Conservation (phyloP, 129 eudicot genomes). For the Arctium minus region DNA sequence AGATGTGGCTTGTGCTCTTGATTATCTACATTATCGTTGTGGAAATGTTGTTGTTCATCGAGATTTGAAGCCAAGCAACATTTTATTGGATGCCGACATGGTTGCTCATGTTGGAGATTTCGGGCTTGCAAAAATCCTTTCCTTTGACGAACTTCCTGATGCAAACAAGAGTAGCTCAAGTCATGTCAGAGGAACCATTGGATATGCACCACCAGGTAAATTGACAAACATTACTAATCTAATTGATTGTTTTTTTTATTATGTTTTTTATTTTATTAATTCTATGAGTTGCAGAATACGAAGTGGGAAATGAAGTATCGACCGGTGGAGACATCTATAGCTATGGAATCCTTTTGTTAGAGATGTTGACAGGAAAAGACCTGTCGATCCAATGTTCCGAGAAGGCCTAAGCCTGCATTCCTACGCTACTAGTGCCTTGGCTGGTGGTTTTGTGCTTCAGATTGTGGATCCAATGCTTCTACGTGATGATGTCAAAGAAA, state of each 20-base stretch:
- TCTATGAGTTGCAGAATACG: constrained; percentile 24
- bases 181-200: background rate
- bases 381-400: constrained; percentile 21
- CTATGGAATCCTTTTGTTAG: constrained; percentile 29
- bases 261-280: background rate
- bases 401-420: constrained; percentile 19
- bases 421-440: constrained; percentile 13
- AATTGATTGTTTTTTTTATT: background rate
- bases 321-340: constrained; percentile 33
- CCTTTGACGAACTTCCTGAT: background rate
- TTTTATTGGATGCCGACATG: constrained; percentile 24
- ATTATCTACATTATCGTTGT: constrained; percentile 26
- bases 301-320: constrained; percentile 27
- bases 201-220: constrained; percentile 30
- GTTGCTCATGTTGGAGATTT: constrained; percentile 40
- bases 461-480: constrained; percentile 24
- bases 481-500: background rate
- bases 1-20: constrained; percentile 32
- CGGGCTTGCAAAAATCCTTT: constrained; percentile 30
- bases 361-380: constrained; percentile 31
- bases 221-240: no score
- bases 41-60: constrained; percentile 24
- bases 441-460: constrained; percentile 3
- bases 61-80: constrained; percentile 29
- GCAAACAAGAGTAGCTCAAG: no score